phyloP scores from a whole-genome alignment of 192 early-diverging fungal genomes.

The Mortierella antarctica region DNA sequence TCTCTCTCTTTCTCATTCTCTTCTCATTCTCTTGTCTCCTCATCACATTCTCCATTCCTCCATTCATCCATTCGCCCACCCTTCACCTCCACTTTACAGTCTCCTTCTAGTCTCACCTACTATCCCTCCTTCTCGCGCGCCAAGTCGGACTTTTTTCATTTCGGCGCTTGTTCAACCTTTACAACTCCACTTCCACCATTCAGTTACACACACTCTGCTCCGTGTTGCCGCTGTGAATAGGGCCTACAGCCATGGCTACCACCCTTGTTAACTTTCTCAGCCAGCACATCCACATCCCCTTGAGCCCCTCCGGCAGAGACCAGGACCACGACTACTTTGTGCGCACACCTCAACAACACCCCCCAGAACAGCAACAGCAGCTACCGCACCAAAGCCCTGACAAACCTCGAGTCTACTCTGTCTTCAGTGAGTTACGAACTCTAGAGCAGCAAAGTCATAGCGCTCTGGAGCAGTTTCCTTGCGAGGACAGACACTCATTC shows the following conservation, averaged over 20 bases:
- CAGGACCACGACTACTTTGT: slow-evolving; percentile 8
- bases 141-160: background rate
- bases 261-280: slow-evolving; percentile 31
- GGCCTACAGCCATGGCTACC: slow-evolving; percentile 6
- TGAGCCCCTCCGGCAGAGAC: background rate
- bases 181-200: background rate
- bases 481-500: slow-evolving; percentile 42
- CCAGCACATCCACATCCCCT: slow-evolving; percentile 16
- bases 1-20: background rate
- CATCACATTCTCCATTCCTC: slow-evolving; percentile 1
- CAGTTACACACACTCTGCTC: background rate
- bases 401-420: slow-evolving; percentile 19
- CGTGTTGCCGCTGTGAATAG: no score
- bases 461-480: slow-evolving; percentile 25
- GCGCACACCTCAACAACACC: background rate
- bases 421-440: slow-evolving; percentile 19
- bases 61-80: background rate
- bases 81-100: background rate
- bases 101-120: background rate
- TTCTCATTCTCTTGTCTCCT: background rate
- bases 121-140: background rate
- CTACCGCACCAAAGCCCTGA: background rate
- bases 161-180: no score
- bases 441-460: slow-evolving; percentile 14
- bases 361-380: background rate